phyloP scores from a whole-genome alignment of 768 basidiomycete species.

The Termitomyces sp. region DNA sequence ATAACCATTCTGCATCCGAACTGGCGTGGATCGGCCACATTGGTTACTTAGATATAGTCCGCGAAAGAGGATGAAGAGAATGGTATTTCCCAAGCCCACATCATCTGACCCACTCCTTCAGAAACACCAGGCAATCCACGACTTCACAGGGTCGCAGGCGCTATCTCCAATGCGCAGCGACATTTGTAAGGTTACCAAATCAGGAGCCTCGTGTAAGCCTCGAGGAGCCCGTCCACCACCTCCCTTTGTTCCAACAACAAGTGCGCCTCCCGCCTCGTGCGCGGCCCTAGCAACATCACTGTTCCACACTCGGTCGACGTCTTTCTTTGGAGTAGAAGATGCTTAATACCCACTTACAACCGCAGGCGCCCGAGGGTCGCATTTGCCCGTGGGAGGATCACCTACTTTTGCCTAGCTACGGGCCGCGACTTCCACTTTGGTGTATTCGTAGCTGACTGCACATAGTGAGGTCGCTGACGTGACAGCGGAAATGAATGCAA shows the following conservation, averaged over 20 bases:
- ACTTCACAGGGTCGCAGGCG: slow-evolving; percentile 3
- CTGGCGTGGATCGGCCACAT: not conserved
- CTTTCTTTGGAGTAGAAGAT: not conserved
- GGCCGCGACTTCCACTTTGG: slow-evolving; percentile 1
- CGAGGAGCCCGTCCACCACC: slow-evolving; percentile 2
- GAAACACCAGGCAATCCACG: slow-evolving; percentile 3
- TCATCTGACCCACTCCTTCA: slow-evolving; percentile 3
- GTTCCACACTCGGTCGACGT: not conserved
- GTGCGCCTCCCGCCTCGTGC: slow-evolving; percentile 14
- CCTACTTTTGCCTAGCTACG: not conserved
- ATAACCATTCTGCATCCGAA: not conserved
- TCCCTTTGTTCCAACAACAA: slow-evolving; percentile 7
- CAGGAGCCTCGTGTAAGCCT: slow-evolving; percentile 11
- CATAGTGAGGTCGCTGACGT: not conserved
- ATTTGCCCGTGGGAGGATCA: not conserved
- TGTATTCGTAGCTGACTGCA: not conserved
- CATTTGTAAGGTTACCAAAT: slow-evolving; percentile 3
- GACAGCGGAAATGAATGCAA: slow-evolving; percentile 2
- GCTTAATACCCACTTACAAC: not conserved
- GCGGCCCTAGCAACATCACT: slow-evolving; percentile 1
- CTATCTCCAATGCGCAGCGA: not conserved
- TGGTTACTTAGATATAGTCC: not conserved
- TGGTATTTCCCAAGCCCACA: too few species aligned
- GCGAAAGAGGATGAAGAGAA: not conserved
- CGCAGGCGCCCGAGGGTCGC: not conserved